These are phyloP conservation scores for Arabidopsis suecica DNA, from an alignment of 345 rosid genomes.

Conservation along the genomic window DNA sequence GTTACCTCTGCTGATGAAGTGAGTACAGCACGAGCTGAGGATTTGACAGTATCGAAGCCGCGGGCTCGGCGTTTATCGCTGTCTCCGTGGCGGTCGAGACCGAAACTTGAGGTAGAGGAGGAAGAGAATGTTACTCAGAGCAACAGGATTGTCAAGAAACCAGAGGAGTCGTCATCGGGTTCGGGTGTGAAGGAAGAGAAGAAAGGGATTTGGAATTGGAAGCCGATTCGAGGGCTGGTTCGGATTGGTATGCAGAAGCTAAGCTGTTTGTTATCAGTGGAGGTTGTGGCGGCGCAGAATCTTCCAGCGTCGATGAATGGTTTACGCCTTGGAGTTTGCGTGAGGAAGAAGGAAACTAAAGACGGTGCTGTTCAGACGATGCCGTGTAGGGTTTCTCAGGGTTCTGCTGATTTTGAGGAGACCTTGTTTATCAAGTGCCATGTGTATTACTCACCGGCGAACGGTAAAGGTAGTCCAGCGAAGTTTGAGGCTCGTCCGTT, in stretches of 20 bases:
- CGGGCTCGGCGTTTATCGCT: constrained; percentile 78
- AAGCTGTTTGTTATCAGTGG: constrained; percentile 88
- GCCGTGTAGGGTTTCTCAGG: constrained; percentile 91
- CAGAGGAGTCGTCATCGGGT: constrained; percentile 25
- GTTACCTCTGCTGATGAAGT: constrained; percentile 52
- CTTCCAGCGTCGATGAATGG: constrained; percentile 95
- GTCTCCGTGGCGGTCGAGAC: constrained; percentile 89
- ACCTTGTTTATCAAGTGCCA: constrained; percentile 78
- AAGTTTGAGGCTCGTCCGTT: constrained; percentile 90
- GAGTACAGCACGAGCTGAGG: constrained; percentile 38
- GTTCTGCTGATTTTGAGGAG: constrained; percentile 93
- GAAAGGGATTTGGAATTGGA: constrained; percentile 94
- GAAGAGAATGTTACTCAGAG: constrained; percentile 36
- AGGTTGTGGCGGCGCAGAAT: constrained; percentile 81
- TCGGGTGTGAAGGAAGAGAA: constrained; percentile 49
- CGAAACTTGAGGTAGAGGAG: constrained; percentile 65
- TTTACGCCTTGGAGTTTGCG: constrained; percentile 83
- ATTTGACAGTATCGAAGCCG: constrained; percentile 40
- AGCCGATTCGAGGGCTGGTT: constrained; percentile 79
- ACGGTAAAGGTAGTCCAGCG: constrained; percentile 53
- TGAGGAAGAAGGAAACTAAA: constrained; percentile 81
- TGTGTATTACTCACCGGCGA: constrained; percentile 68
- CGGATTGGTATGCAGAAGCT: constrained; percentile 89
- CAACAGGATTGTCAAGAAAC: constrained; percentile 46
- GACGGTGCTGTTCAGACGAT: constrained; percentile 89